phyloP scores from a whole-genome alignment of 1,284 basidiomycete species.

The Ustilago cynodontis region DNA sequence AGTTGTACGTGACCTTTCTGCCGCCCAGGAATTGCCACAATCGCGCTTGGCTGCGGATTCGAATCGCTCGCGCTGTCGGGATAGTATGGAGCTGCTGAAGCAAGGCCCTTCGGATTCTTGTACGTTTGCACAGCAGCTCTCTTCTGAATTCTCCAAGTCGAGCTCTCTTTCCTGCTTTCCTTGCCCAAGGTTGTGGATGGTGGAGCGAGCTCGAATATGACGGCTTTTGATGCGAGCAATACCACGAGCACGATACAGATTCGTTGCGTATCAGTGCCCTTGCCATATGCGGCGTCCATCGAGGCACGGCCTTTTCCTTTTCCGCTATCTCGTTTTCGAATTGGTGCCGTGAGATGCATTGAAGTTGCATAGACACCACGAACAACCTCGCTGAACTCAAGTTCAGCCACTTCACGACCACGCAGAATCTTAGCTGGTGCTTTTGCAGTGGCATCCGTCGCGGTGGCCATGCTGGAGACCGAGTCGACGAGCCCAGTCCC shows the following conservation, averaged over 20 bases:
- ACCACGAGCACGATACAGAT: constrained; percentile 49
- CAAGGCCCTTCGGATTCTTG: constrained; percentile 44
- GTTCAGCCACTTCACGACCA: constrained; percentile 58
- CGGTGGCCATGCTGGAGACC: constrained; percentile 37
- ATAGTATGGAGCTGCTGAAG: constrained; percentile 30
- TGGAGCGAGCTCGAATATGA: constrained; percentile 54
- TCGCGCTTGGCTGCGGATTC: constrained; percentile 6
- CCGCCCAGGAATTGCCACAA: constrained; percentile 58
- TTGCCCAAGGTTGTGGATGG: constrained; percentile 7
- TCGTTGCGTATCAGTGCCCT: neutral
- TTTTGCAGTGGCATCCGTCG: constrained; percentile 30
- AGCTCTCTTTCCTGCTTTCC: neutral
- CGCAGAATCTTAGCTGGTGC: constrained; percentile 18
- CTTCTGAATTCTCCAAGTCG: constrained; percentile 47
- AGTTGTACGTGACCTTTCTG: constrained; percentile 64
- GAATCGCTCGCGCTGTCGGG: neutral
- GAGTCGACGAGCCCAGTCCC: constrained; percentile 29
- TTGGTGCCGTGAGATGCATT: constrained; percentile 1
- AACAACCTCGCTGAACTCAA: constrained; percentile 62
- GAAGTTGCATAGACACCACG: constrained; percentile 51
- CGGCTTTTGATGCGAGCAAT: constrained; percentile 48
- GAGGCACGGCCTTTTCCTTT: constrained; percentile 28
- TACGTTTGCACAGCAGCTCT: constrained; percentile 43
- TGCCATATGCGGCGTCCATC: neutral
- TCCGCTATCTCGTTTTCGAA: neutral